A percentile compares a stretch with the other conserved stretches of the same genome.
These are phyloP conservation scores for Penicillium sp. DNA, from an alignment of 2,329 filamentous ascomycete genomes.

Conservation along the genomic window DNA sequence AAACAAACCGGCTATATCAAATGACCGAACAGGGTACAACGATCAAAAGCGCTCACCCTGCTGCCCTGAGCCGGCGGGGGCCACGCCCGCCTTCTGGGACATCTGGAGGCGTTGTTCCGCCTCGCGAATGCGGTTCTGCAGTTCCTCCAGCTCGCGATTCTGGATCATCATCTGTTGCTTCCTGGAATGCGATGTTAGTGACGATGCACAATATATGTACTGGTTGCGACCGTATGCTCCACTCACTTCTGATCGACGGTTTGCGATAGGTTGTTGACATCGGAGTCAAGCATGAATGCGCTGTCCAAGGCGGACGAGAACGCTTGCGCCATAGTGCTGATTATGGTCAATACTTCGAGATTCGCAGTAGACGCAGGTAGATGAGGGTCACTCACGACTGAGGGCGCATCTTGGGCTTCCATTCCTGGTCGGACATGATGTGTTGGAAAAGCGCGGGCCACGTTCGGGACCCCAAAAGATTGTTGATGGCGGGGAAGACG, in stretches of 20 bases:
- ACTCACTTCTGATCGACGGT: slow-evolving; percentile 80
- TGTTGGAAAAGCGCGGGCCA: neutral
- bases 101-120: slow-evolving; percentile 79
- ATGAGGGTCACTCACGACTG: slow-evolving; percentile 64
- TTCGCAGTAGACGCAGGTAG: neutral
- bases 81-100: slow-evolving; percentile 23
- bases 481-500: neutral
- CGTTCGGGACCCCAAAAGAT: neutral
- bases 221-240: neutral
- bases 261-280: slow-evolving; percentile 70
- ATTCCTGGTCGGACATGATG: slow-evolving; percentile 65
- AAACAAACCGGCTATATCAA: slow-evolving; percentile 6
- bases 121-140: slow-evolving; percentile 80
- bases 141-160: slow-evolving; percentile 76
- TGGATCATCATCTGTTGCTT: slow-evolving; percentile 76
- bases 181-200: slow-evolving; percentile 52
- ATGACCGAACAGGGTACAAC: slow-evolving; percentile 1
- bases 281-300: slow-evolving; percentile 84
- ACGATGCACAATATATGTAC: neutral
- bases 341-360: slow-evolving; percentile 24
- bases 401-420: slow-evolving; percentile 77
- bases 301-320: slow-evolving; percentile 86
- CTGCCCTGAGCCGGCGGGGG: slow-evolving; percentile 10
- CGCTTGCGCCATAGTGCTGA: slow-evolving; percentile 80
- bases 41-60: slow-evolving; percentile 27